Evolutionary conservation across 179 eudicot species (phyloP), one percentile per base, ranked within the genome.

Genomic region (Monotropa hypopitys): DNA sequence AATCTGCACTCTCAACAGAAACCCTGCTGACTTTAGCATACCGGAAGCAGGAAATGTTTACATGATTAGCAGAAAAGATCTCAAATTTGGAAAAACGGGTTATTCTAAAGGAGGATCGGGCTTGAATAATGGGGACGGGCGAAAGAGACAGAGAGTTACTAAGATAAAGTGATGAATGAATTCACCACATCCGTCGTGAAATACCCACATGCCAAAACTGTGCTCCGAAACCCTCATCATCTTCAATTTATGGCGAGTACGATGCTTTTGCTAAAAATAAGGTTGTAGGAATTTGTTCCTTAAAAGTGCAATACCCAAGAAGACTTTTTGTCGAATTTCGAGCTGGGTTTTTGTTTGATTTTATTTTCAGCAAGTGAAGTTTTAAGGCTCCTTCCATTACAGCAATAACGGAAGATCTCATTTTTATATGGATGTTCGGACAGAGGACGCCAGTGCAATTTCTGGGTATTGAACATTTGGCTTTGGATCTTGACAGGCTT

Each of bases 11-110:
- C 51, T 83, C 26, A 88, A 86, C 81, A 57, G 62, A 74, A 88
- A 88, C 77, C 87, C 89, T 0, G 87, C 89, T 78, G 90, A 88
- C 61, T 84, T 88, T 67, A 83, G 82, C 78, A 32, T 75, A 53
- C 89, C 89, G 8, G 85, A 78, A 51, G 73, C 83, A 63, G 77
- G 77, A 73, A 88, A 84, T 46, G 45, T 12, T 43, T 85, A 70
- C 78, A 87, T 84, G 78, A 78, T 81, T 26, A 54, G 66, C 21
- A 81, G 79, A 28, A 67, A 71, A 74, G 89, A 83, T 83, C 59
- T 85, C 47, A 81, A 50, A 40, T 47, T 63, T 15, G 50, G 62
- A 28, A 78, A 74, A 67, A 78, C 33, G 77, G 46, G 43, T 40
- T 7, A 46, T 59, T 77, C 38, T 10, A 84, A 43, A 32, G 80